A percentile compares a stretch with the other conserved stretches of the same genome.
Evolutionary conservation across 768 basidiomycete genomes (phyloP).

Genomic region (Macrolepiota dolichaula): DNA sequence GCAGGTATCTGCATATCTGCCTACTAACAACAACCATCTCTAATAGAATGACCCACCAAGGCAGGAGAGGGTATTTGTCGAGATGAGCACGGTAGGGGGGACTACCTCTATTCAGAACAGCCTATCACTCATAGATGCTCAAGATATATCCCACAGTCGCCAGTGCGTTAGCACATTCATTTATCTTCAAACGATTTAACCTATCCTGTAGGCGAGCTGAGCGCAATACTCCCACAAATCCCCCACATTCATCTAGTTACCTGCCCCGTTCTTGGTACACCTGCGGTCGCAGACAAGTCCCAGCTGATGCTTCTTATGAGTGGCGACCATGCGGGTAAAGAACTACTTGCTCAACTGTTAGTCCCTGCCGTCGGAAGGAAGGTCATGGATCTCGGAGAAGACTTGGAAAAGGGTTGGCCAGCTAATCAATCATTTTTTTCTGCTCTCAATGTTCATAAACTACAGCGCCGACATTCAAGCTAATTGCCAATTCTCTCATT

Average conservation of each 20-base stretch:
- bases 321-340: conserved; percentile 80
- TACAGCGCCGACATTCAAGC: conserved; percentile 66
- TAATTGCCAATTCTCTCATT: conserved; percentile 79
- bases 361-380: conserved; percentile 79
- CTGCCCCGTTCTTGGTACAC: conserved; percentile 76
- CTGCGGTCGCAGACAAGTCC: conserved; percentile 59
- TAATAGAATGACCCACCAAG: conserved; percentile 38
- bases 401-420: conserved; percentile 71
- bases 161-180: conserved; percentile 23
- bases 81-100: conserved; percentile 74
- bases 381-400: conserved; percentile 77
- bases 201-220: conserved; percentile 45
- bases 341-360: conserved; percentile 71
- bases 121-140: conserved; percentile 9
- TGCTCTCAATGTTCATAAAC: background rate
- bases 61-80: conserved; percentile 73
- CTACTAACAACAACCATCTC: conserved; percentile 1
- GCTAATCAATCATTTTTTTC: background rate
- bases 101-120: background rate
- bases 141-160: conserved; percentile 56
- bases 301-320: conserved; percentile 74
- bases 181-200: background rate
- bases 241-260: conserved; percentile 64
- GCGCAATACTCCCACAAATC: conserved; percentile 56
- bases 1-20: background rate